These are phyloP conservation scores for Vanderwaltozyma verrucispora DNA, from an alignment of 805 yeast species.

Conservation along the genomic window DNA sequence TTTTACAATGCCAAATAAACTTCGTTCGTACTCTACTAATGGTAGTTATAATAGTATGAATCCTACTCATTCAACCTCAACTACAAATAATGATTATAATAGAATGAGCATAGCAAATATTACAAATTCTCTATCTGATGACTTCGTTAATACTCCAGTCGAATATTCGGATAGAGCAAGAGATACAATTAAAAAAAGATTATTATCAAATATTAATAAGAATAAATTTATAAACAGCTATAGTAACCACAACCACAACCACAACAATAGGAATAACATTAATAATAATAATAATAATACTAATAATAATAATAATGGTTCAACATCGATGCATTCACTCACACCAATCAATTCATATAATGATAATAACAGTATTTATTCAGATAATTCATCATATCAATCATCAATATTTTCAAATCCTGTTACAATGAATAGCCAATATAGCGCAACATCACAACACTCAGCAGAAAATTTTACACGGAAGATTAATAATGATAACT, in stretches of 20 bases:
- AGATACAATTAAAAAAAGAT: conserved; percentile 24
- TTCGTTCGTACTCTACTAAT: too few relatives aligned
- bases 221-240: neutral
- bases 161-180: conserved; percentile 29
- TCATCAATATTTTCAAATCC: conserved; percentile 16
- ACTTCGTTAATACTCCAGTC: conserved; percentile 27
- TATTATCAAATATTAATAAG: conserved; percentile 7
- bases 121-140: conserved; percentile 2
- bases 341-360: neutral
- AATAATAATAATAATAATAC: neutral
- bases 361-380: neutral
- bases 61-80: too few relatives aligned
- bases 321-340: neutral
- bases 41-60: too few relatives aligned
- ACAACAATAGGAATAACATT: neutral
- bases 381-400: neutral
- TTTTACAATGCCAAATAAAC: too few relatives aligned
- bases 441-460: conserved; percentile 1
- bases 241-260: neutral
- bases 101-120: neutral
- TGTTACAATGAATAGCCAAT: conserved; percentile 7
- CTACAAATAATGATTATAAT: too few relatives aligned
- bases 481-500: too few relatives aligned
- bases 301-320: neutral
- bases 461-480: conserved; percentile 9